Percentiles rank a stretch among this genome's conserved stretches.
These are phyloP conservation scores for Penicillium flavigenum DNA, from an alignment of 495 filamentous ascomycete genomes.

Conservation along the genomic window DNA sequence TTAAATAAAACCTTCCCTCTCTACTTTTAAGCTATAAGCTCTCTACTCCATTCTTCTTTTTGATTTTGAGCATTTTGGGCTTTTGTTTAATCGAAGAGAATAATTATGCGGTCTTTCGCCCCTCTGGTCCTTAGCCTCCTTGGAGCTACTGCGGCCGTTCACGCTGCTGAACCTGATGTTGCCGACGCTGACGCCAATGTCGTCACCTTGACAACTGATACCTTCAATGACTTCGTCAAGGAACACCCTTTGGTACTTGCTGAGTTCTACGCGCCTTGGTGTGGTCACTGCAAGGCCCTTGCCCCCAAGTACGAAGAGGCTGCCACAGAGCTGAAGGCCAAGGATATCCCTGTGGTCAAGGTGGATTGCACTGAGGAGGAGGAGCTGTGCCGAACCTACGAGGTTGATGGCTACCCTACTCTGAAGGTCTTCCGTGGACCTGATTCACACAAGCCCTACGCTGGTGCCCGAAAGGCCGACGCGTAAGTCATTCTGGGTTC, in stretches of 20 bases:
- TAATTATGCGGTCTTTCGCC: constrained; percentile 55
- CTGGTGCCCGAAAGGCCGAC: constrained; percentile 83
- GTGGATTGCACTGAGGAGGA: constrained; percentile 95
- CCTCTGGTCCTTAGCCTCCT: constrained; percentile 59
- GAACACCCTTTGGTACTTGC: constrained; percentile 85
- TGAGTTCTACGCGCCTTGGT: constrained; percentile 99
- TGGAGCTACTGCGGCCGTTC: constrained; percentile 58
- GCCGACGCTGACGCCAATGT: constrained; percentile 63
- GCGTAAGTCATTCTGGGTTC: constrained; percentile 58
- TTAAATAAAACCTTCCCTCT: constrained; percentile 24
- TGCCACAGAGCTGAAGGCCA: constrained; percentile 90
- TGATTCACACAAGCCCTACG: constrained; percentile 81
- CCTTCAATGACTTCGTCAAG: constrained; percentile 80
- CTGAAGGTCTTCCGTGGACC: constrained; percentile 97
- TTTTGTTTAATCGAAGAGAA: constrained; percentile 8
- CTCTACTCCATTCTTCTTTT: neutral
- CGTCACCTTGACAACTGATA: constrained; percentile 76
- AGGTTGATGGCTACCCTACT: constrained; percentile 96
- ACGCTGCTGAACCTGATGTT: constrained; percentile 51
- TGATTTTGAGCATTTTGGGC: constrained; percentile 11
- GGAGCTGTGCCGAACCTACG: constrained; percentile 83
- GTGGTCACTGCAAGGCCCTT: constrained; percentile 96
- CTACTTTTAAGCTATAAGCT: neutral
- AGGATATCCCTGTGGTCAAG: constrained; percentile 89
- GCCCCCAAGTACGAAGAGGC: constrained; percentile 91